phyloP scores from a whole-genome alignment of 179 eudicot genomes.

The Carnegiea gigantea region DNA sequence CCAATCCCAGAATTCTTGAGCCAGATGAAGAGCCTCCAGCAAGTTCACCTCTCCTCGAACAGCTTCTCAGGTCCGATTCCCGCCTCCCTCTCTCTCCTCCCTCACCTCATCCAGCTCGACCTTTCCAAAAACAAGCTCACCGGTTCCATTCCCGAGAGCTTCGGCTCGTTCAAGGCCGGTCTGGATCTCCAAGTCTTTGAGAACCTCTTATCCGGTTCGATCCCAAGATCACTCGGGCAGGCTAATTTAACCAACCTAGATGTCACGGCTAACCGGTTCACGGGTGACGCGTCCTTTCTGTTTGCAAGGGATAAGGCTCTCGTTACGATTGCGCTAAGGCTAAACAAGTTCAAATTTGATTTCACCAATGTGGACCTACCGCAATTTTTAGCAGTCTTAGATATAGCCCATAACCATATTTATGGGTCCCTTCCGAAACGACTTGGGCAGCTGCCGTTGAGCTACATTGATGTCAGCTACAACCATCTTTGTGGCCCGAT shows the following conservation, averaged over 20 bases:
- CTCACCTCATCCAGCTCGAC: conserved; percentile 28
- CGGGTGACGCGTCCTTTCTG: conserved; percentile 42
- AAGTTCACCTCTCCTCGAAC: conserved; percentile 31
- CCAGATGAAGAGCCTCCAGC: neutral
- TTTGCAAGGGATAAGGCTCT: conserved; percentile 25
- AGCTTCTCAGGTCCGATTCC: conserved; percentile 46
- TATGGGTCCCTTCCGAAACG: conserved; percentile 46
- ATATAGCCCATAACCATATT: conserved; percentile 41
- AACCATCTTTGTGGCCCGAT: conserved; percentile 28
- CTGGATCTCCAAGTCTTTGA: conserved; percentile 25
- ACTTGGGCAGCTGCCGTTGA: conserved; percentile 32
- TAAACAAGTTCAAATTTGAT: conserved; percentile 37
- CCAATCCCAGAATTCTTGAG: neutral
- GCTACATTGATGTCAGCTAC: conserved; percentile 18
- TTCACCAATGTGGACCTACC: conserved; percentile 19
- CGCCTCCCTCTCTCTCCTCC: conserved; percentile 30
- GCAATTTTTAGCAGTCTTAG: neutral
- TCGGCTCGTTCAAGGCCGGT: conserved; percentile 28
- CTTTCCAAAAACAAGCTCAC: conserved; percentile 37
- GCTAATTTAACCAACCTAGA: conserved; percentile 27
- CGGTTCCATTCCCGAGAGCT: conserved; percentile 42
- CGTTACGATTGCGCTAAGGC: conserved; percentile 17
- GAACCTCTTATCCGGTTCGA: conserved; percentile 37
- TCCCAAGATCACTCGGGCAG: conserved; percentile 39
- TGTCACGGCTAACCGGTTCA: conserved; percentile 37